Percentiles rank a stretch among this genome's conserved stretches.
These are phyloP conservation scores for Euptelea pleiosperma DNA, from an alignment of 164 flowering plant species.

Conservation along the genomic window DNA sequence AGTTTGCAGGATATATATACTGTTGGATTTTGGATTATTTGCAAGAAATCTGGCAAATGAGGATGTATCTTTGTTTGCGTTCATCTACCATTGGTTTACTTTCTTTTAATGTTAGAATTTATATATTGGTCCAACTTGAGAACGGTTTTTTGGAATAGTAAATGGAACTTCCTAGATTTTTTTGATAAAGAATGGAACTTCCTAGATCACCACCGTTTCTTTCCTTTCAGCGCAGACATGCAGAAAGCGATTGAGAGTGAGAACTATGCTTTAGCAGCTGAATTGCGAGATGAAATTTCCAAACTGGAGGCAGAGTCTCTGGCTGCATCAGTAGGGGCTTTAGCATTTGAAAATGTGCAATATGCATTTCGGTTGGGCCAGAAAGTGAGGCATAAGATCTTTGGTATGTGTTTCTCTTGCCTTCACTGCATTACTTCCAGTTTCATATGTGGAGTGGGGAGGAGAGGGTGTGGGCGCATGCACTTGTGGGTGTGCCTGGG, in stretches of 20 bases:
- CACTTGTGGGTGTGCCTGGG: not conserved
- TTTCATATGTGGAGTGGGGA: constrained; percentile 1
- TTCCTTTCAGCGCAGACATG: constrained; percentile 68
- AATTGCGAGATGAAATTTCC: constrained; percentile 74
- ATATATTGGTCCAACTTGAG: constrained; percentile 1
- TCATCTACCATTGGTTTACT: too few species aligned
- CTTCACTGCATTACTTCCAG: not conserved
- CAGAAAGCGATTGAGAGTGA: constrained; percentile 81
- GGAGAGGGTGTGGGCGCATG: not conserved
- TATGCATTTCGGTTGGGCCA: constrained; percentile 86
- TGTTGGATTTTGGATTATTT: not conserved
- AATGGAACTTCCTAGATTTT: not conserved
- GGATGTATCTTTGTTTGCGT: too few species aligned
- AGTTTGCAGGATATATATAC: not conserved
- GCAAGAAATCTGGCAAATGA: not conserved
- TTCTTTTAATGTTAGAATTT: not conserved
- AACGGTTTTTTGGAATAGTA: not conserved
- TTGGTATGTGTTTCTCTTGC: constrained; percentile 47
- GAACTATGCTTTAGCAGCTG: constrained; percentile 76
- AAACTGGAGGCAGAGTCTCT: constrained; percentile 79
- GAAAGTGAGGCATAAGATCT: constrained; percentile 80
- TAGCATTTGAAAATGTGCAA: constrained; percentile 62
- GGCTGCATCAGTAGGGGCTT: constrained; percentile 80
- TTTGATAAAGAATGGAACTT: not conserved
- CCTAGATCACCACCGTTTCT: constrained; percentile 9